Base-by-base conservation (phyloP, 345 rosid genomes). In the Boechera divaricarpa region DNA sequence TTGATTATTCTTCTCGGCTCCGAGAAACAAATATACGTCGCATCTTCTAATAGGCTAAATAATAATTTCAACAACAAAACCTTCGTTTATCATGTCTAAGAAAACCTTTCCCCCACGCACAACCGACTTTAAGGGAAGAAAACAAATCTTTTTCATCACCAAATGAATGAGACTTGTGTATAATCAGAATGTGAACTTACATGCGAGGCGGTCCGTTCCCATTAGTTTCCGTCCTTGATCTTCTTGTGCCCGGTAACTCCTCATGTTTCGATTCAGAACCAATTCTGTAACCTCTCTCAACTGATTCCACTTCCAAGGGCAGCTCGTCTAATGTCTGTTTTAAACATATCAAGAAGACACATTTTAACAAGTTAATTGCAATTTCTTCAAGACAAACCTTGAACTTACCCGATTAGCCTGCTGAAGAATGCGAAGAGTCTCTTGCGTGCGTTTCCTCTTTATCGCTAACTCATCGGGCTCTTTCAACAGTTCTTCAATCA, bases 401-500 rank as follows among this genome's bases (percentile, higher is more conserved):
- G 4, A 78, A 75, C 80, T 75, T 69, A 92, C 98, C 88, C 87
- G 80, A 68, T 86, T 87, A 60, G 98, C 98, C 64, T 90, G 98
- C 61, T 89, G 95, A 56, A 94, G 94, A 57, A 88, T 89, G 55
- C 85, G 78, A 45, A 94, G 93, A 51, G 87, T 84, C 73, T 92
- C 97, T 52, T 91, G 81, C 26, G 97, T 88, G 21, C 83, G 95
- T 78, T 92, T 92, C 80, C 98, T 88, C 83, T 86, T 92, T 47
- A 57, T 33, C 3, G 97, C 95, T 55, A 94, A 74, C 83, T 92
- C 98, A 26, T 84, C 95, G 8, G 98, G 95, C 79, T 94, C 98
- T 86, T 88, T 97, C 81, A 92, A 79, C 88, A 94, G 86, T 85
- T 94, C 98, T 80, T 94, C 98, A 73, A 94, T 90, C 75, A 92